phyloP scores from a whole-genome alignment of 1,284 basidiomycete species.

The Cutaneotrichosporon dermatis region DNA sequence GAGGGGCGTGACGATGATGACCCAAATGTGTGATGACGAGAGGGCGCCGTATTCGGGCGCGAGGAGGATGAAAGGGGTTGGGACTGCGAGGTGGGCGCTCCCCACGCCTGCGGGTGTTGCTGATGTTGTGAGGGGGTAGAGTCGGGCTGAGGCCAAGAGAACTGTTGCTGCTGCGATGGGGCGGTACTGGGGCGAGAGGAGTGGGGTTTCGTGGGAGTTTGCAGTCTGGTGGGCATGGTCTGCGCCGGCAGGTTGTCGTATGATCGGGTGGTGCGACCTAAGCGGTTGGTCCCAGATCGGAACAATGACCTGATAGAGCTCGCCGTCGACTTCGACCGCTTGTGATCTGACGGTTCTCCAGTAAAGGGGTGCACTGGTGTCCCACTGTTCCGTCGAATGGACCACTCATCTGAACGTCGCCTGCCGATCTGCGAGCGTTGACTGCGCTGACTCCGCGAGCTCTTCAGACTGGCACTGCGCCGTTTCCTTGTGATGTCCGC shows the following conservation, averaged over 20 bases:
- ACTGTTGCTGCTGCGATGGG: too few species aligned
- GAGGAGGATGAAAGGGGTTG: background rate
- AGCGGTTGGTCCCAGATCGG: background rate
- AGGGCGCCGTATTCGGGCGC: background rate
- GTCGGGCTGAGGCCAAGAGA: too few species aligned
- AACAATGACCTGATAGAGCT: conserved; percentile 14
- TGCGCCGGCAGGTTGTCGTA: conserved; percentile 5
- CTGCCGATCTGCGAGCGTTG: background rate
- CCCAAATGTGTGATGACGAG: too few species aligned
- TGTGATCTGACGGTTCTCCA: conserved; percentile 1
- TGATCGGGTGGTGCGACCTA: background rate
- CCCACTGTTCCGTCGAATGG: background rate
- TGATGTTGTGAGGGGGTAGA: too few species aligned
- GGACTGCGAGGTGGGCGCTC: too few species aligned
- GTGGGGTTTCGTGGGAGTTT: background rate
- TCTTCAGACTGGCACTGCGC: conserved; percentile 1
- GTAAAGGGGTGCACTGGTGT: conserved; percentile 3
- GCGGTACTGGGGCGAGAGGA: too few species aligned
- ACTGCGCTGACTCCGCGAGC: background rate
- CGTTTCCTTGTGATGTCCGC: conserved; percentile 4
- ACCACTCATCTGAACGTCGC: conserved; percentile 4
- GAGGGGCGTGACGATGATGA: too few species aligned
- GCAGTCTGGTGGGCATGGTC: background rate
- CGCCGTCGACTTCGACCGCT: conserved; percentile 9
- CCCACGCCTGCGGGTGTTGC: too few species aligned